These are phyloP conservation scores for Arthrinium phaeospermum DNA, from an alignment of 2,329 filamentous ascomycete genomes.

Conservation along the genomic window DNA sequence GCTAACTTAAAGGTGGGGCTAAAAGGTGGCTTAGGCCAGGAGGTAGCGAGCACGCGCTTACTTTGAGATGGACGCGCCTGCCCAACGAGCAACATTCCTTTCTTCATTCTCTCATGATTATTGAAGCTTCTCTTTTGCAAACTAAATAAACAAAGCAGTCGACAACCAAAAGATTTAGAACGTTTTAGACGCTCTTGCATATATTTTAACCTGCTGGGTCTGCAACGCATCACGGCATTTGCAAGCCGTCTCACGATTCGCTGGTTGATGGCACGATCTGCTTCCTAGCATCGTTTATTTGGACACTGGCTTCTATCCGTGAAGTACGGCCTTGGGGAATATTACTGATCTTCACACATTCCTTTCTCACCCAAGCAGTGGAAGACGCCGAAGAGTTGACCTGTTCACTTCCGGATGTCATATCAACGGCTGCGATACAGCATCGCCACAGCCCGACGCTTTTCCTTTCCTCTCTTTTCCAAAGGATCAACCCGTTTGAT, in stretches of 20 bases:
- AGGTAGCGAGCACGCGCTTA: not conserved
- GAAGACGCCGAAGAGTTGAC: not conserved
- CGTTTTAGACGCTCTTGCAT: not conserved
- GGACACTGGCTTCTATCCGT: not conserved
- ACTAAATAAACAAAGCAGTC: not conserved
- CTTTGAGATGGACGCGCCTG: not conserved
- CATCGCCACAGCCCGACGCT: not conserved
- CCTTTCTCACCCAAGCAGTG: not conserved
- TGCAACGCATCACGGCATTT: not conserved
- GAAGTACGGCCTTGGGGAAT: not conserved
- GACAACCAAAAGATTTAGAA: not conserved
- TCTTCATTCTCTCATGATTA: not conserved
- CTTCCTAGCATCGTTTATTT: not conserved
- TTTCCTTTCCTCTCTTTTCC: not conserved
- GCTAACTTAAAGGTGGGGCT: constrained; percentile 10
- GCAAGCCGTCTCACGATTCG: not conserved
- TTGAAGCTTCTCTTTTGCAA: not conserved
- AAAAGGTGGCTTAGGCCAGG: not conserved
- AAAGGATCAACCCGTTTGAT: not conserved
- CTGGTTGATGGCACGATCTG: not conserved
- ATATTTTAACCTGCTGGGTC: not conserved
- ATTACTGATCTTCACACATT: not conserved
- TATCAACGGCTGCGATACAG: not conserved
- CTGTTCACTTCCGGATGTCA: not conserved
- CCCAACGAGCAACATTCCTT: not conserved